A percentile compares a stretch with the other conserved stretches of the same genome.
phyloP scores from a whole-genome alignment of 768 basidiomycete genomes.

The Boletus rex-veris region DNA sequence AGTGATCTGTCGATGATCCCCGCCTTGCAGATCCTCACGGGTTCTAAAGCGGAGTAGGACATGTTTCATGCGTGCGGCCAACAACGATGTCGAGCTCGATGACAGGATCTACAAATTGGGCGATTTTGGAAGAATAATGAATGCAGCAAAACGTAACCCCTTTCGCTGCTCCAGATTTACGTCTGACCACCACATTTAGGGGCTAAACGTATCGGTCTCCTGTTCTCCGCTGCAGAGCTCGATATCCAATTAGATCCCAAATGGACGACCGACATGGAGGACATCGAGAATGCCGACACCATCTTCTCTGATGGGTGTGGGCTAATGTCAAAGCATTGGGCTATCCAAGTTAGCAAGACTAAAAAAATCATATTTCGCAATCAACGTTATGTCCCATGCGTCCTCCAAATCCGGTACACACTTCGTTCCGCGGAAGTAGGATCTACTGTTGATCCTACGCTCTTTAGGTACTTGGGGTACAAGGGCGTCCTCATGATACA shows the following conservation, averaged over 20 bases:
- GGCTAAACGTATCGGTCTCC: conserved; percentile 64
- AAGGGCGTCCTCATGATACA: conserved; percentile 71
- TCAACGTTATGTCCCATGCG: conserved; percentile 54
- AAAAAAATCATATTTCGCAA: conserved; percentile 57
- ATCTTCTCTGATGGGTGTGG: conserved; percentile 70
- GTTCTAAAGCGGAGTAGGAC: conserved; percentile 52
- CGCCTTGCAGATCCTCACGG: not conserved
- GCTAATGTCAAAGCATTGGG: conserved; percentile 52
- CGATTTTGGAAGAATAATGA: conserved; percentile 59
- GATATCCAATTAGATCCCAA: conserved; percentile 53
- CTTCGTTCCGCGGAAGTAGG: too few species aligned
- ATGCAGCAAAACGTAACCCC: conserved; percentile 53
- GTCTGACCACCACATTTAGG: conserved; percentile 36
- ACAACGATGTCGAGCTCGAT: conserved; percentile 54
- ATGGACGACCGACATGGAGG: conserved; percentile 51
- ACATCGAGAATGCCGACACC: conserved; percentile 55
- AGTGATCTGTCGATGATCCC: conserved; percentile 6
- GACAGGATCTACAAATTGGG: conserved; percentile 54
- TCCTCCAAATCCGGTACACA: conserved; percentile 59
- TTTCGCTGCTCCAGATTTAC: not conserved
- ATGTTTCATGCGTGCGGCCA: conserved; percentile 58
- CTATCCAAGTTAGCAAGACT: conserved; percentile 47
- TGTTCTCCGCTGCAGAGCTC: conserved; percentile 62
- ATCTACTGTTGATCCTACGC: not conserved
- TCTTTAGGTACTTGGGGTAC: conserved; percentile 58